Percentiles rank a stretch among this genome's conserved stretches.
Evolutionary conservation across 2,329 filamentous ascomycete species (phyloP).

Genomic region (Xylariaceae sp.): DNA sequence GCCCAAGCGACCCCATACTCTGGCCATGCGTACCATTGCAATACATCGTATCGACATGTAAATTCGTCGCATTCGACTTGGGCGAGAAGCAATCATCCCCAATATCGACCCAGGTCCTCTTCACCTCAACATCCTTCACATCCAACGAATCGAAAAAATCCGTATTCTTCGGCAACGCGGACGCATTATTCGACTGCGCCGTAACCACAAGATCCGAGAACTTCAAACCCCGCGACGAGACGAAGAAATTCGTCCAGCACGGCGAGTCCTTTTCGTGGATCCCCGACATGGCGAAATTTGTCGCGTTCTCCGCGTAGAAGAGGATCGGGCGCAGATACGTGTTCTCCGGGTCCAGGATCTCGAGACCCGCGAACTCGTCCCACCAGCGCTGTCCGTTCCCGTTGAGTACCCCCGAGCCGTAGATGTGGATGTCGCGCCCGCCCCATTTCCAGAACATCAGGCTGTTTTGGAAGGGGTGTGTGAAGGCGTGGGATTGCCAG

Average conservation of each 20-base stretch:
- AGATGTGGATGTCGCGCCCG: constrained; percentile 56
- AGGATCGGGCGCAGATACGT: constrained; percentile 54
- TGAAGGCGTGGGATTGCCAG: constrained; percentile 40
- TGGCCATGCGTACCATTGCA: constrained; percentile 56
- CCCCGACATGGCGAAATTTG: constrained; percentile 51
- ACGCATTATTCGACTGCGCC: constrained; percentile 43
- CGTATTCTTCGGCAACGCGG: constrained; percentile 51
- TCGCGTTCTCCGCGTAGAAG: constrained; percentile 57
- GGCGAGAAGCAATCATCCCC: constrained; percentile 59
- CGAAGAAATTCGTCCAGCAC: constrained; percentile 60
- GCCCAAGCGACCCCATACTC: constrained; percentile 54
- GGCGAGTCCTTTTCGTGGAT: constrained; percentile 57
- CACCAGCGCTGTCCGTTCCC: constrained; percentile 47
- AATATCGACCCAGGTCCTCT: constrained; percentile 47
- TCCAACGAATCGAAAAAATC: constrained; percentile 59
- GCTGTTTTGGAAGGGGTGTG: constrained; percentile 43
- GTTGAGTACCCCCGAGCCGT: constrained; percentile 51
- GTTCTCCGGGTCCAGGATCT: constrained; percentile 49
- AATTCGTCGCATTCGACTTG: constrained; percentile 54
- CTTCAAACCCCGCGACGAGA: constrained; percentile 49
- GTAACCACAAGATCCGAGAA: constrained; percentile 52
- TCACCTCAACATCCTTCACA: constrained; percentile 48
- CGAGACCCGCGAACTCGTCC: constrained; percentile 38
- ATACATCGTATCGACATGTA: constrained; percentile 55
- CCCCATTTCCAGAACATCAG: constrained; percentile 62